Evolutionary conservation across 306 rosid genomes (phyloP), one percentile per base, ranked within the genome.

Genomic region (Hippophae gyantsensis): DNA sequence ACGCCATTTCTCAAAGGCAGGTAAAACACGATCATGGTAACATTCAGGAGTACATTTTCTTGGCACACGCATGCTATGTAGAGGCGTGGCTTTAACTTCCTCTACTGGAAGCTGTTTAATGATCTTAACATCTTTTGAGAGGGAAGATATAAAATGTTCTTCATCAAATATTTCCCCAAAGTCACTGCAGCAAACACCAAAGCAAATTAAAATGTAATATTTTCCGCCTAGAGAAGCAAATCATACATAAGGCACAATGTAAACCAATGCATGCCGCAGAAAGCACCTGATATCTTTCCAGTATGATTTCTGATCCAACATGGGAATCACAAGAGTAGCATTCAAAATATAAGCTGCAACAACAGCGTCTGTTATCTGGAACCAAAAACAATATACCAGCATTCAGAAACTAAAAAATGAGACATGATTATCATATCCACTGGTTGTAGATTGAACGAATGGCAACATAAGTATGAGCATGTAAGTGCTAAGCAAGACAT

Each of bases 311-410:
- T 85, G 89, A 74, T 90, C 98, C 74, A 90, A 75, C 77, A 69
- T 79, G n/a, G 98, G 98, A 76, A 87, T 75, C 65, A 87, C 89
- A 52, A 90, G 90, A 43, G 96, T 90, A 64, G 96, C 96, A 67
- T 90, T 90, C 73, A 90, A 70, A 49, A 90, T 63, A 63, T 85
- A 83, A 59, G 98, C 98, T 52, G 84, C 96, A 41, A 87, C 98
- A 61, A 90, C 98, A 58, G 90, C 96, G 79, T 90, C 96, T 27
- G 76, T 79, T 62, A 90, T 85, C 98, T 90, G 80, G 84, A 79
- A 48, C 61, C 70, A 73, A n/a, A 54, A 46, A 51, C 65, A 62
- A 26, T 52, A 57, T 5, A 47, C 38, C 23, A 69, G 56, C 42
- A 52, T 54, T 43, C 50, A 70, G 12, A 58, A 52, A 56, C 61